Evolutionary conservation across 169 alveolate species (phyloP), one percentile per base, ranked within the genome.

Genomic region (Eimeria acervulina): DNA sequence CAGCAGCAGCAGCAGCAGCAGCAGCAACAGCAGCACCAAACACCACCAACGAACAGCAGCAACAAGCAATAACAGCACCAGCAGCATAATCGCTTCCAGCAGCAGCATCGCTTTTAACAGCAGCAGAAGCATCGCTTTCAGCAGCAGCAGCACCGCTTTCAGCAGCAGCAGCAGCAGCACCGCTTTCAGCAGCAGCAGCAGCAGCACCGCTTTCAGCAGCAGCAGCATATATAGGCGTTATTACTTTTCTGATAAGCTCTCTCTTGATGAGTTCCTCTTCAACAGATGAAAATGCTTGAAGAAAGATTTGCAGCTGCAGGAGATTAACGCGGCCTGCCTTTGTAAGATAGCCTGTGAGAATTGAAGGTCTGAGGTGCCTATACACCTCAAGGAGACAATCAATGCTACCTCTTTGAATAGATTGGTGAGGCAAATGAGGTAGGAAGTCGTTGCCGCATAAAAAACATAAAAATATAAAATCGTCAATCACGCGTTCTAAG

Each of bases 381-480:
- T 87, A 87, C 94, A 87, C 80, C 83, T 87, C 70, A 47, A 90
- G 63, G 42, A 90, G 90, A 10, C 63, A 68, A 47, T 90, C 95
- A 40, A 90, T 90, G 90, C 91, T 76, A 42, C 95, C 95, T 98
- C 95, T 98, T 95, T 95, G 99, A 98, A 51, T 98, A 99, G 28
- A 98, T 31, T 99, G 98, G 55, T 99, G 98, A 38, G 99, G 99
- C 83, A 99, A 96, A 93, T 99, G 99, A 2, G 99, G 99, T 61
- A 99, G 96, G 95, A 99, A 99, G 95, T 99, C 99, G 97, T 99
- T 99, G 51, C 99, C 99, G 68, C 99, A 52, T 12, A 91, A 80
- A 52, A 95, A 80, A 61, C 99, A 99, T 95, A 99, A 97, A 90
- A 99, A 98, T 7, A 99, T 99, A 96, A 99, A 98, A 97, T 99